A percentile compares a stretch with the other conserved stretches of the same genome.
phyloP scores from a whole-genome alignment of 306 rosid species.

The Psophocarpus tetragonolobus region DNA sequence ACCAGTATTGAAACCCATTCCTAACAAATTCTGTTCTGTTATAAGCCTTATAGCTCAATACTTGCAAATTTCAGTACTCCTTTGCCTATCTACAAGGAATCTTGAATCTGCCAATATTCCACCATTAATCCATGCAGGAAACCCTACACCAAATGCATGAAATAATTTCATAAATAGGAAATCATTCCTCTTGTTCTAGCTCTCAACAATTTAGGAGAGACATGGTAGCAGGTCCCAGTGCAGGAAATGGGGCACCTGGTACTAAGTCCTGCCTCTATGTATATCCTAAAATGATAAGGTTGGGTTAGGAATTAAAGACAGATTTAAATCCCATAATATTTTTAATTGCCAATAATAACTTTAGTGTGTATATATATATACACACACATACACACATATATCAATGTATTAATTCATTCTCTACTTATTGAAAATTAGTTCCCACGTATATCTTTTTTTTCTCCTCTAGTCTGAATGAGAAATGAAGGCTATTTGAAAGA shows the following conservation, averaged over 20 bases:
- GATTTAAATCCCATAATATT: background rate
- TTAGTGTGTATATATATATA: slow-evolving; percentile 8
- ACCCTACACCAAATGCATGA: background rate
- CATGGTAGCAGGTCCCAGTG: background rate
- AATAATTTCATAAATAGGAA: background rate
- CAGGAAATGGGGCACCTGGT: background rate
- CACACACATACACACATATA: too few relatives aligned
- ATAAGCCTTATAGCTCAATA: background rate
- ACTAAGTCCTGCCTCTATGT: background rate
- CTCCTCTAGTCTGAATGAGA: background rate
- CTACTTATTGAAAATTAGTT: background rate
- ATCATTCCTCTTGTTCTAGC: background rate
- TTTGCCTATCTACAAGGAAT: background rate
- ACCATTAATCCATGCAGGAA: background rate
- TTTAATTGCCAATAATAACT: background rate
- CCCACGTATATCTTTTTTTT: background rate
- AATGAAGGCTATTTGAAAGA: background rate
- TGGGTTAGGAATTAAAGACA: background rate
- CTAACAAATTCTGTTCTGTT: too few relatives aligned
- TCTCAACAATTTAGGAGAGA: slow-evolving; percentile 3
- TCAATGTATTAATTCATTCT: background rate
- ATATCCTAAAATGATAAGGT: background rate
- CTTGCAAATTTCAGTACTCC: background rate
- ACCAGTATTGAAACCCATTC: too few relatives aligned
- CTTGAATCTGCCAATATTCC: background rate